These are phyloP conservation scores for Syzygium grande DNA, from an alignment of 345 rosid genomes.

Conservation along the genomic window DNA sequence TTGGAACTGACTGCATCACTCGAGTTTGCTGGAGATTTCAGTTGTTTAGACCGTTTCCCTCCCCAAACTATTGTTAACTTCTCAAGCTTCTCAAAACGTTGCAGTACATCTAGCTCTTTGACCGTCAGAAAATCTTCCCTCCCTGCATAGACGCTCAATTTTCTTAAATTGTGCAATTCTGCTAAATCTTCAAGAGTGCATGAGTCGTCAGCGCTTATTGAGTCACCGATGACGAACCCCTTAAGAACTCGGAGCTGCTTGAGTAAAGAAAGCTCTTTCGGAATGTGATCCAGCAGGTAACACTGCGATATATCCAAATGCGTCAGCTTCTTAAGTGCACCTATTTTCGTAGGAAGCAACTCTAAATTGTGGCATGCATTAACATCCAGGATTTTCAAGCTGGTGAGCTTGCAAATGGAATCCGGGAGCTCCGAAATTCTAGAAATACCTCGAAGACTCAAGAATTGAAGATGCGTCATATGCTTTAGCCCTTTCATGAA, in stretches of 20 bases:
- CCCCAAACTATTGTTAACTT: constrained; percentile 17
- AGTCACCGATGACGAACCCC: constrained; percentile 39
- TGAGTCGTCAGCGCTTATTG: constrained; percentile 1
- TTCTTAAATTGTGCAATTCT: constrained; percentile 1
- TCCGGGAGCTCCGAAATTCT: constrained; percentile 24
- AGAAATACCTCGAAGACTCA: constrained; percentile 57
- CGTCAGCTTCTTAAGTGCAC: constrained; percentile 25
- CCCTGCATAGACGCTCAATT: constrained; percentile 13
- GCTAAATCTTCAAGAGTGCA: constrained; percentile 10
- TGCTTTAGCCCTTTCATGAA: constrained; percentile 7
- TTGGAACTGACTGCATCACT: background rate
- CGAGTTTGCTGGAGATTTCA: background rate
- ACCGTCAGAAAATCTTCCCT: background rate
- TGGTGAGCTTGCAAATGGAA: constrained; percentile 15
- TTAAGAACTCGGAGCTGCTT: constrained; percentile 40
- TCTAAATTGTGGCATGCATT: constrained; percentile 45
- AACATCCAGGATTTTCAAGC: constrained; percentile 44
- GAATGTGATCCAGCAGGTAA: constrained; percentile 38
- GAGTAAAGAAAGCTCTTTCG: constrained; percentile 29
- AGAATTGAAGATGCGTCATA: constrained; percentile 1
- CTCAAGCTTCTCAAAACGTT: background rate
- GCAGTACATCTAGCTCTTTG: background rate
- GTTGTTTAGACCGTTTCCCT: background rate
- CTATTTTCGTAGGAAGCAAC: constrained; percentile 35
- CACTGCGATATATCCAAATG: constrained; percentile 42